A percentile compares a stretch with the other conserved stretches of the same genome.
These are phyloP conservation scores for Niebla homalea DNA, from an alignment of 495 filamentous ascomycete genomes.

Conservation along the genomic window DNA sequence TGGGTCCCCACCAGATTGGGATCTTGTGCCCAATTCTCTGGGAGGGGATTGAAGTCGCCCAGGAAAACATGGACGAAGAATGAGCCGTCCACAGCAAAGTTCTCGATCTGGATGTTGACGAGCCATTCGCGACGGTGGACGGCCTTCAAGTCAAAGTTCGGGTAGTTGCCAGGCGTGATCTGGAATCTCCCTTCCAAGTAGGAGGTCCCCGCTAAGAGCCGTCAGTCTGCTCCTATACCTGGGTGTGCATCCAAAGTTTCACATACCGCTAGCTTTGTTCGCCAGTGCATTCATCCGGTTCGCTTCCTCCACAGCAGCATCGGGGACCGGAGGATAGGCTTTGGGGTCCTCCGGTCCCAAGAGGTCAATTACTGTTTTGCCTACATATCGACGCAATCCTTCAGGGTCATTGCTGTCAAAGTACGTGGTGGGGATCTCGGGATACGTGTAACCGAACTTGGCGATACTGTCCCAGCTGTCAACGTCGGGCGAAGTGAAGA, in stretches of 20 bases:
- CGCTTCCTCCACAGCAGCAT: no score
- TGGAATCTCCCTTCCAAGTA: conserved; percentile 5
- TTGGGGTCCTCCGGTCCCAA: no score
- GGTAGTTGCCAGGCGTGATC: conserved; percentile 16
- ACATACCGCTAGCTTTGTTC: no score
- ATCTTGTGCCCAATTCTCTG: conserved; percentile 27
- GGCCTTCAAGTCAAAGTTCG: not conserved
- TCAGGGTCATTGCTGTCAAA: conserved; percentile 24
- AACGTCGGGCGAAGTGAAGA: no score
- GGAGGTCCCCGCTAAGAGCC: not conserved
- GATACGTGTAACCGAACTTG: conserved; percentile 48
- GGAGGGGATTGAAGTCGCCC: conserved; percentile 30
- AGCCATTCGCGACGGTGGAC: conserved; percentile 42
- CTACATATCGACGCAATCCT: conserved; percentile 43
- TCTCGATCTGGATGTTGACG: conserved; percentile 41
- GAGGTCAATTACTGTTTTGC: no score
- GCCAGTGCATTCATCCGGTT: conserved; percentile 11
- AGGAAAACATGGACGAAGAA: conserved; percentile 49
- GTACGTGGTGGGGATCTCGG: conserved; percentile 29
- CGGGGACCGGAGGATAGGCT: no score
- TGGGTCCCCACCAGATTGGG: conserved; percentile 40
- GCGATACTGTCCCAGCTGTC: no score
- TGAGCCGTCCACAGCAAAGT: conserved; percentile 37
- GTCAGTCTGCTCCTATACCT: no score
- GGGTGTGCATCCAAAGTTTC: no score